Evolutionary conservation across 257 asterid species (phyloP).

Genomic region (Euphrasia confusa): DNA sequence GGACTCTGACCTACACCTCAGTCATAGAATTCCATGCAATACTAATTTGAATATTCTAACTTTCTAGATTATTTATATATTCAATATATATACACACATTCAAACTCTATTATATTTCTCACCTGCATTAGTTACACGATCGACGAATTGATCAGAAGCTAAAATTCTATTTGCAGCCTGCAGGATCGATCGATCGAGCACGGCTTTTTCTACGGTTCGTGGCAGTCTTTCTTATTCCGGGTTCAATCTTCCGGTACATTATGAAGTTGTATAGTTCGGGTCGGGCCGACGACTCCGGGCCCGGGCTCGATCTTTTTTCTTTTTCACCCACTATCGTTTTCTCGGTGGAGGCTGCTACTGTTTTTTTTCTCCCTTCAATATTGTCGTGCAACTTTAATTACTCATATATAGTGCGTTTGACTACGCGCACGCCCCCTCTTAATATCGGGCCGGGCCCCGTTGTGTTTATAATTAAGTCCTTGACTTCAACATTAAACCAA

Average conservation of each 20-base stretch:
- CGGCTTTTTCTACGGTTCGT: neutral
- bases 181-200: too few relatives aligned
- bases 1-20: neutral
- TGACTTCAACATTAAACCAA: too few relatives aligned
- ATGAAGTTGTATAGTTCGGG: neutral
- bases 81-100: neutral
- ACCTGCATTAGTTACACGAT: too few relatives aligned
- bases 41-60: slow-evolving; percentile 19
- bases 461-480: too few relatives aligned
- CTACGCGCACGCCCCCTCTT: neutral
- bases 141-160: too few relatives aligned
- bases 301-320: neutral
- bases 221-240: too few relatives aligned
- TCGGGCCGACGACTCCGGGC: neutral
- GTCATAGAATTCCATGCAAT: neutral
- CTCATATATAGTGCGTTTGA: slow-evolving; percentile 5
- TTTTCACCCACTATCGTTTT: slow-evolving; percentile 12
- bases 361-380: slow-evolving; percentile 18
- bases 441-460: too few relatives aligned
- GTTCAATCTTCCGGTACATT: neutral
- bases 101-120: too few relatives aligned
- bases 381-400: neutral
- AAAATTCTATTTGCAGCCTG: too few relatives aligned
- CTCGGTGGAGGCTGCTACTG: neutral
- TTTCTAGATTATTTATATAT: slow-evolving; percentile 21